Base-by-base conservation (phyloP, 805 yeast species). In the Wickerhamiella lipophila region DNA sequence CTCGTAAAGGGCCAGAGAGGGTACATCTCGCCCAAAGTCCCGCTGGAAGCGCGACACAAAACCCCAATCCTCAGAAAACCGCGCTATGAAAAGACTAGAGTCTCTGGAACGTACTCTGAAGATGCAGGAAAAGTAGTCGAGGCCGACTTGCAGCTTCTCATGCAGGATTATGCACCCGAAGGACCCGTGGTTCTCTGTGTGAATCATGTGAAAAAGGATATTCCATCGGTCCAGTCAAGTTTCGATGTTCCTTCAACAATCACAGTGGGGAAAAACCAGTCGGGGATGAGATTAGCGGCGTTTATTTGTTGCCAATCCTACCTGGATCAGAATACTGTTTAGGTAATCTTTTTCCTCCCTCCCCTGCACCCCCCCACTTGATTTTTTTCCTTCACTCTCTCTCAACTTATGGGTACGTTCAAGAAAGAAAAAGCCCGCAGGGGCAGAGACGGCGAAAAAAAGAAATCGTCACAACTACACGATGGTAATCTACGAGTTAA, bases 401-500 rank as follows among this genome's bases (percentile, higher is more conserved):
- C 32, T 7, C 32, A 29, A 7, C 32, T 53, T 50, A 89, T 89
- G 98, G 97, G 96, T 62, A 81, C 87, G 25, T 88, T 77, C 50
- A 89, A 89, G 72, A 92, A 87, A 60, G 98, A 89, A 67, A 83
- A 83, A 65, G 74, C 73, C 60, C 81, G 98, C 70, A 77, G 96
- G 62, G 73, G 74, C 50, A 82, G 95, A 61, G 84, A 87, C 63
- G 81, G 81, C 49, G 84, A 81, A 58, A 72, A 78, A 57, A 76
- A 85, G 60, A 44, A 44, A 22, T 23, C 39, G 16, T 32, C 47
- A 35, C 47, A 44, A 16, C 39, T 44, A 4, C 29, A 35, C 7
- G 95, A 84, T 65, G 96, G 96, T 25, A 89, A 89, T 60, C 75
- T 92, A 50, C 79, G 94, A 53, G 94, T 85, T 47, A 89, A 89